Conservation (phyloP, 2,329 filamentous ascomycete genomes). For the Scedosporium minutisporum region DNA sequence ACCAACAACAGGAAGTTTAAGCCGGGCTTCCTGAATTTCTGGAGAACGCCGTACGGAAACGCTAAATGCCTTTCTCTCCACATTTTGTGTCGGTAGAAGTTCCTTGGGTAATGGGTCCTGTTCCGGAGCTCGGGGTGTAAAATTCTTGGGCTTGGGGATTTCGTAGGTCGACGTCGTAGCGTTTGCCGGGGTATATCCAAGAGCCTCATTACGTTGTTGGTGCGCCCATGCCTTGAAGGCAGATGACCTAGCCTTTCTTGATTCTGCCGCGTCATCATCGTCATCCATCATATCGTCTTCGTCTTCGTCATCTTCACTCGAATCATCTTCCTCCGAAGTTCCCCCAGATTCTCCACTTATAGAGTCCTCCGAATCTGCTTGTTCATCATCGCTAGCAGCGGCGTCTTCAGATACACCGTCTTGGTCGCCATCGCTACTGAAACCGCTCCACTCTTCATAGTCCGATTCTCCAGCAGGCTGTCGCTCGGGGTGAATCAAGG, state of each 20-base stretch:
- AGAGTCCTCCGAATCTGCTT: constrained; percentile 10
- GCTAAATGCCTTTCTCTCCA: constrained; percentile 63
- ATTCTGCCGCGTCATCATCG: constrained; percentile 17
- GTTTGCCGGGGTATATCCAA: constrained; percentile 49
- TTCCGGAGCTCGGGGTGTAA: constrained; percentile 58
- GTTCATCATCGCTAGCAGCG: constrained; percentile 8
- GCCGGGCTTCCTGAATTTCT: constrained; percentile 67
- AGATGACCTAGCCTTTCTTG: constrained; percentile 30
- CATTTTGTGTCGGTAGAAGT: constrained; percentile 49
- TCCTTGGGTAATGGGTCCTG: constrained; percentile 62
- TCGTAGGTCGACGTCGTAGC: constrained; percentile 31
- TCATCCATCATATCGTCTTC: constrained; percentile 23
- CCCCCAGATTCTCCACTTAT: constrained; percentile 12
- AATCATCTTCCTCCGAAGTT: constrained; percentile 15
- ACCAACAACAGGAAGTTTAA: constrained; percentile 79
- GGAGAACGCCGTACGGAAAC: constrained; percentile 60
- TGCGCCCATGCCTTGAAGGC: constrained; percentile 94
- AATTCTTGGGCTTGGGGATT: constrained; percentile 50
- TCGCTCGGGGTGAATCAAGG: constrained; percentile 30
- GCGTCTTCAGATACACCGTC: constrained; percentile 15
- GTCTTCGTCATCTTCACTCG: constrained; percentile 18
- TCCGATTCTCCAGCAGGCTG: constrained; percentile 27
- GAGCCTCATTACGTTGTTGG: constrained; percentile 71
- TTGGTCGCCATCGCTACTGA: constrained; percentile 40
- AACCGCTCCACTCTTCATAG: constrained; percentile 51